Conservation (phyloP, 2,329 filamentous ascomycete genomes). For the Penicillium sp. region DNA sequence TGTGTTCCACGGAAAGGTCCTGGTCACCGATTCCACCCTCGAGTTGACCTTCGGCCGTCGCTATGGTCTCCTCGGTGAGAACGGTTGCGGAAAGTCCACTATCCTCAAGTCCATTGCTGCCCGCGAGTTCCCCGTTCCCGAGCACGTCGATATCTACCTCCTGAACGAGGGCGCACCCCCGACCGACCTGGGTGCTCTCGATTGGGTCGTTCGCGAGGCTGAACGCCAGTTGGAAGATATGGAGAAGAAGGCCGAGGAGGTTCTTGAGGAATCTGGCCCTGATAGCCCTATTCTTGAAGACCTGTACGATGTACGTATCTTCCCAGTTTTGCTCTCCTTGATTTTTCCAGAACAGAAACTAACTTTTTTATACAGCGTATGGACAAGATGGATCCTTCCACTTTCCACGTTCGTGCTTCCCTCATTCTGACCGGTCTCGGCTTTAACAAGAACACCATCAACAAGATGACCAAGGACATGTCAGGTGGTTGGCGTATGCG, state of each 20-base stretch:
- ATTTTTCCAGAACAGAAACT: conserved; percentile 12
- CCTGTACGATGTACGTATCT: conserved; percentile 77
- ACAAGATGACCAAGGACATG: conserved; percentile 99
- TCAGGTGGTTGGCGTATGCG: conserved; percentile 99
- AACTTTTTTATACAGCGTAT: conserved; percentile 65
- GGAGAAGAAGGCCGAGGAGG: conserved; percentile 82
- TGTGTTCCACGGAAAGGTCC: conserved; percentile 96
- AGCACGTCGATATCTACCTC: conserved; percentile 97
- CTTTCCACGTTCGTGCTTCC: conserved; percentile 91
- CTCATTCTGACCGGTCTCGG: conserved; percentile 97
- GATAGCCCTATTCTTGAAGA: conserved; percentile 89
- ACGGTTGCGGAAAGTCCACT: conserved; percentile 99
- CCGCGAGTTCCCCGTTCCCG: conserved; percentile 92
- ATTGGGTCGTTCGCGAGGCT: conserved; percentile 95
- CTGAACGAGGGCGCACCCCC: conserved; percentile 95
- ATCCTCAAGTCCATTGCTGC: conserved; percentile 89
- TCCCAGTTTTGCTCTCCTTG: neutral
- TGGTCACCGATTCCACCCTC: conserved; percentile 89
- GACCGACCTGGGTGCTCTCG: conserved; percentile 82
- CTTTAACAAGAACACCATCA: conserved; percentile 96
- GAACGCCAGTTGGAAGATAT: conserved; percentile 88
- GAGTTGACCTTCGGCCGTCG: conserved; percentile 90
- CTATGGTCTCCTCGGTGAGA: conserved; percentile 95
- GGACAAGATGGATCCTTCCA: conserved; percentile 97
- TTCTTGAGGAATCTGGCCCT: conserved; percentile 87